Percentiles rank a stretch among this genome's conserved stretches.
Evolutionary conservation across 257 asterid species (phyloP).

Genomic region (Coffea eugenioides): DNA sequence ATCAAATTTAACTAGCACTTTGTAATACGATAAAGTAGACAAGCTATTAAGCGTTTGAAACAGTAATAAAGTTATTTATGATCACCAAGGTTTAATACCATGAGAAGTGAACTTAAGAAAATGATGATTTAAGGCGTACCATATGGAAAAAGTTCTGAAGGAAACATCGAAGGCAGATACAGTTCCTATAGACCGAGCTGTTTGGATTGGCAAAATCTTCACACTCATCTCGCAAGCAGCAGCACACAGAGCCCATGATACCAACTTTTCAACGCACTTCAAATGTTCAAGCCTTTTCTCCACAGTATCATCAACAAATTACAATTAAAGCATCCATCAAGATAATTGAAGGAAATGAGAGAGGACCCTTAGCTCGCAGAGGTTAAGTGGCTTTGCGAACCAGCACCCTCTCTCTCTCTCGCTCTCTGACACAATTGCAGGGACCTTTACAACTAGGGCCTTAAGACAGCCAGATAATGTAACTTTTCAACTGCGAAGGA

Average conservation of each 20-base stretch:
- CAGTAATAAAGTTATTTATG: not conserved
- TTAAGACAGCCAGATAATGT: not conserved
- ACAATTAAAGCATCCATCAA: constrained; percentile 2
- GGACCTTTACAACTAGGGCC: constrained; percentile 1
- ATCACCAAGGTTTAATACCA: not conserved
- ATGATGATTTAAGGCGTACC: constrained; percentile 47
- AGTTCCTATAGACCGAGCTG: constrained; percentile 59
- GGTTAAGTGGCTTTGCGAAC: constrained; percentile 38
- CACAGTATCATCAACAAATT: constrained; percentile 21
- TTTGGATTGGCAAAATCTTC: constrained; percentile 67
- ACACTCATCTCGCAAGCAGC: constrained; percentile 72
- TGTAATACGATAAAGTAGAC: not conserved
- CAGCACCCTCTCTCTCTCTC: constrained; percentile 53
- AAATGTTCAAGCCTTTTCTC: constrained; percentile 11
- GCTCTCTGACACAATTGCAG: constrained; percentile 4
- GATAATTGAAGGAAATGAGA: constrained; percentile 25
- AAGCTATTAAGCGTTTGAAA: not conserved
- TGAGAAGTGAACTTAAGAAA: not conserved
- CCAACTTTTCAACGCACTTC: constrained; percentile 20
- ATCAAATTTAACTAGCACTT: not conserved
- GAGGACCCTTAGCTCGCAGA: constrained; percentile 61
- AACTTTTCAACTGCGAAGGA: constrained; percentile 11
- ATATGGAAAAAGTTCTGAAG: constrained; percentile 53
- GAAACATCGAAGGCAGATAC: constrained; percentile 64
- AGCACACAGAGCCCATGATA: constrained; percentile 83